phyloP scores from a whole-genome alignment of 192 early-diverging fungal species.

The Kickxella alabastrina region DNA sequence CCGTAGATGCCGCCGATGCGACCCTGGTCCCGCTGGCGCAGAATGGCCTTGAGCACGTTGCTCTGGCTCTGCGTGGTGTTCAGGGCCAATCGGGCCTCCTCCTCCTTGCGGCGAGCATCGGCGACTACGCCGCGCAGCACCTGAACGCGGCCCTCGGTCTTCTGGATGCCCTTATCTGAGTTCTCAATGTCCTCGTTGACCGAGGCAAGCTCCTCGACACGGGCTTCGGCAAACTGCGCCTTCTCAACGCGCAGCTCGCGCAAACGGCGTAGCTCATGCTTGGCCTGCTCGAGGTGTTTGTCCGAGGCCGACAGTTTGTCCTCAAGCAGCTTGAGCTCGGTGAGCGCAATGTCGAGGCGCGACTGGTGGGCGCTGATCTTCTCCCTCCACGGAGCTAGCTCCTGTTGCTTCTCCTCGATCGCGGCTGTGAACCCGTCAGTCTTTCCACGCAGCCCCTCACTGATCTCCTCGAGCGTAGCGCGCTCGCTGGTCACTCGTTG shows the following conservation, averaged over 20 bases:
- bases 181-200: conserved; percentile 55
- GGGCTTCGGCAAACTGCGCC: conserved; percentile 36
- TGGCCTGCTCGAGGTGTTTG: conserved; percentile 59
- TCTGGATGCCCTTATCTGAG: conserved; percentile 41
- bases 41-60: conserved; percentile 62
- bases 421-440: conserved; percentile 75
- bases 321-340: conserved; percentile 76
- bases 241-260: conserved; percentile 44
- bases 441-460: conserved; percentile 77
- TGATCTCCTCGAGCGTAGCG: conserved; percentile 69
- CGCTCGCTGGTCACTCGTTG: conserved; percentile 64
- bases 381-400: conserved; percentile 84
- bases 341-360: conserved; percentile 69
- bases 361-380: conserved; percentile 72
- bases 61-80: conserved; percentile 63
- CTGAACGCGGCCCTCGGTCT: conserved; percentile 37
- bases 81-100: conserved; percentile 64
- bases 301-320: conserved; percentile 55
- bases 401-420: conserved; percentile 81
- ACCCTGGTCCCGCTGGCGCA: conserved; percentile 68
- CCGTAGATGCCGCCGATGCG: conserved; percentile 75
- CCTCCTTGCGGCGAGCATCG: conserved; percentile 59
- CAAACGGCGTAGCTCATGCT: conserved; percentile 51
- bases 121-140: conserved; percentile 37
- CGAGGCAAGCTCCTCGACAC: conserved; percentile 39